Evolutionary conservation across 208 protist genomes (phyloP), one percentile per base, ranked within the genome.

Genomic region (Trypanosoma vivax): DNA sequence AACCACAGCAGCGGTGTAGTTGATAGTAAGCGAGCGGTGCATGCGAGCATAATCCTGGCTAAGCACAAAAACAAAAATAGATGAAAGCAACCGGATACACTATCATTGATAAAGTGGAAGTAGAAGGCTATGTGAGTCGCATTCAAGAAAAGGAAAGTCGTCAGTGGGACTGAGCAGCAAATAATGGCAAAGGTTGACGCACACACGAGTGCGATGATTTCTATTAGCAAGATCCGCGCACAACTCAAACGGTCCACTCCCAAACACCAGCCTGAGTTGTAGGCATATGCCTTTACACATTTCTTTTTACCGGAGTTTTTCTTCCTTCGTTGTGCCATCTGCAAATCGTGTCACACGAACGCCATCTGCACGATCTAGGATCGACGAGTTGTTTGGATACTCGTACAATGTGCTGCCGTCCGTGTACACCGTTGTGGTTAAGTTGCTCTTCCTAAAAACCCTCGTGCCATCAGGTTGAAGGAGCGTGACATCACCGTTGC

Each of bases 291-390:
- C 3, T 49, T 49, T 21, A 25, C 34, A 18, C 45, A 21, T 23
- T 29, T 33, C n/a, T 33, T n/a, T 25, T 58, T 45, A 58, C 54
- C 59, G 65, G 5, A 68, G 59, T 30, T 40, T 33, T 50, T 87
- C 75, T 42, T 88, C 75, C 24, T 54, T 77, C 34, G 14, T 83
- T 2, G 74, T 87, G 11, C 86, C 86, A 35, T 93, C 79, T 5
- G 73, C 68, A 27, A 76, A 85, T 2, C 79, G 90, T 28, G 75
- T 90, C 5, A 90, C 49, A 27, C 77, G 77, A n/a, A 86, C 57
- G 5, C 86, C 86, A 68, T 93, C 86, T 1, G 68, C 61, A 29
- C 79, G 75, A 39, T 88, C 76, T 40, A 90, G 52, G 38, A 93
- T 88, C 0, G 73, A 77, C 7, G 77, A 82, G 30, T 60, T 71